These are phyloP conservation scores for Salix exigua DNA, from an alignment of 345 rosid genomes.

Conservation along the genomic window DNA sequence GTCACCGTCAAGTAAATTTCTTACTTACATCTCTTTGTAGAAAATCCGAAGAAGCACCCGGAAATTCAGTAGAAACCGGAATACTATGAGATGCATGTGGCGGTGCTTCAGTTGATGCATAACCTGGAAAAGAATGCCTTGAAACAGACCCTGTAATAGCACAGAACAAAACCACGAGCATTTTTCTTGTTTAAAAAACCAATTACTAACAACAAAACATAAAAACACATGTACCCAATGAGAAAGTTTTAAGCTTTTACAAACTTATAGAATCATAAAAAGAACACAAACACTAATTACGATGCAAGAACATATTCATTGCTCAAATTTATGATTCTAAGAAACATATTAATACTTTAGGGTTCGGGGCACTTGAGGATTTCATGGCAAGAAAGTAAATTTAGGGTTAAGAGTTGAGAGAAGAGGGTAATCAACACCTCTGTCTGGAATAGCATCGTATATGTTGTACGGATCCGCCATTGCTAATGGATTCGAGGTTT, in stretches of 20 bases:
- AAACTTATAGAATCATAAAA: no score
- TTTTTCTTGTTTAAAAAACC: not conserved
- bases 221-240: not conserved
- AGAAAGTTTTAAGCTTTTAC: no score
- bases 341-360: no score
- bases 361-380: not conserved
- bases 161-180: not conserved
- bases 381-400: no score
- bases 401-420: not conserved
- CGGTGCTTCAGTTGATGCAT: conserved; percentile 31
- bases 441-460: conserved; percentile 27
- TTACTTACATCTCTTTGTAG: conserved; percentile 38
- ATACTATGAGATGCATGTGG: conserved; percentile 15
- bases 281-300: no score
- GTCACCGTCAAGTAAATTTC: not conserved
- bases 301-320: no score
- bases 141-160: conserved; percentile 21
- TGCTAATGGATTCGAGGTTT: not conserved
- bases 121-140: conserved; percentile 33
- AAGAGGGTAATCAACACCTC: conserved; percentile 15
- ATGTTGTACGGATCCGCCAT: conserved; percentile 38
- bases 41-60: conserved; percentile 27
- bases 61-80: conserved; percentile 13
- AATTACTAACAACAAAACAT: not conserved
- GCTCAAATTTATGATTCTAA: no score